Percentiles rank a stretch among this genome's conserved stretches.
These are phyloP conservation scores for Metarhizium guizhouense DNA, from an alignment of 2,329 filamentous ascomycete genomes.

Conservation along the genomic window DNA sequence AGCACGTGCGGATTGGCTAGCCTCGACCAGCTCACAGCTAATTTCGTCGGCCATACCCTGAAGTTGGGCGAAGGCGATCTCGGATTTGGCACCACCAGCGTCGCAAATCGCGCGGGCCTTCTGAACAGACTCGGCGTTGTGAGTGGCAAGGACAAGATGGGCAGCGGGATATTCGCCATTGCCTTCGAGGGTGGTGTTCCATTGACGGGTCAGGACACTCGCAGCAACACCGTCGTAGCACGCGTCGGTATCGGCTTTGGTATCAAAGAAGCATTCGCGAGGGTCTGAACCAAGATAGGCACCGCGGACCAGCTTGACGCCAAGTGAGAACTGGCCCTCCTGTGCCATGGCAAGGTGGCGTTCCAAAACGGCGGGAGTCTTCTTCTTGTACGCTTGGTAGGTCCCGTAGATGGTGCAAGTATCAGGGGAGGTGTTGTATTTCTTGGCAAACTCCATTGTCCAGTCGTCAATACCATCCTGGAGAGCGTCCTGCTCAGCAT, in stretches of 20 bases:
- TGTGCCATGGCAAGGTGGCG: conserved; percentile 51
- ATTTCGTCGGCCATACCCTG: conserved; percentile 96
- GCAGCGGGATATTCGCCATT: conserved; percentile 44
- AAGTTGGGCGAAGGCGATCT: conserved; percentile 54
- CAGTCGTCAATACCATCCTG: conserved; percentile 75
- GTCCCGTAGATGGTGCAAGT: conserved; percentile 70
- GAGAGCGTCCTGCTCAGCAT: conserved; percentile 74
- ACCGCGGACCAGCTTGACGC: conserved; percentile 67
- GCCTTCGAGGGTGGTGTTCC: conserved; percentile 25
- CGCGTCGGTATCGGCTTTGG: conserved; percentile 60
- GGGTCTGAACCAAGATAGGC: conserved; percentile 66
- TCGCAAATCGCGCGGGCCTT: conserved; percentile 44
- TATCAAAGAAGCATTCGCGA: conserved; percentile 60
- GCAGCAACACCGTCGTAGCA: conserved; percentile 66
- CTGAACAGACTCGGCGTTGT: conserved; percentile 67
- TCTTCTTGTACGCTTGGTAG: conserved; percentile 70
- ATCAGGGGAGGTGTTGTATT: conserved; percentile 59
- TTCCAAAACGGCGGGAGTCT: conserved; percentile 45
- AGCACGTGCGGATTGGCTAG: conserved; percentile 20
- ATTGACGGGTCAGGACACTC: conserved; percentile 52
- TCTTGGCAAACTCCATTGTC: conserved; percentile 67
- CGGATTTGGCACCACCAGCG: conserved; percentile 29
- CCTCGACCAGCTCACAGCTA: conserved; percentile 50
- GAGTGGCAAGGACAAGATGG: conserved; percentile 67
- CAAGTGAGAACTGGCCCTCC: conserved; percentile 54